Conservation (phyloP, 1,284 basidiomycete genomes). For the Cryptococcus depauperatus region DNA sequence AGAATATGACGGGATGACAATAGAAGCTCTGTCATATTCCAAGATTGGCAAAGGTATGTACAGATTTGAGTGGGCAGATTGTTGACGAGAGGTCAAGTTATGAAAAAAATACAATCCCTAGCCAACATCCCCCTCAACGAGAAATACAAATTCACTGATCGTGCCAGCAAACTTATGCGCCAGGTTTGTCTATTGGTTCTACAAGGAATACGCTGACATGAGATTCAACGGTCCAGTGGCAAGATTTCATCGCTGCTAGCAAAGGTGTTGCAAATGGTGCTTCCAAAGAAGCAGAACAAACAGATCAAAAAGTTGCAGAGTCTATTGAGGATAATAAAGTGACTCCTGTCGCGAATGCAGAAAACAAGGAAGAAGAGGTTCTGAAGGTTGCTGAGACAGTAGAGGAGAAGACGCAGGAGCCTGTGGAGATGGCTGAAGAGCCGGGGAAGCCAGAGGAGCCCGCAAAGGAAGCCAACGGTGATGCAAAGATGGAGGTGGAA, state of each 20-base stretch:
- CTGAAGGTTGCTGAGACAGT: conserved; percentile 12
- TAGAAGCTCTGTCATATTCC: conserved; percentile 80
- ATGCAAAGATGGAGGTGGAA: conserved; percentile 17
- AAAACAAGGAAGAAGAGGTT: conserved; percentile 45
- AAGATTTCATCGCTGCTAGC: conserved; percentile 20
- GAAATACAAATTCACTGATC: conserved; percentile 76
- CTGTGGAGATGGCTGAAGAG: conserved; percentile 9
- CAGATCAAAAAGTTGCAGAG: too few relatives aligned
- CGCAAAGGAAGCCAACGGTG: background rate
- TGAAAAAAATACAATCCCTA: conserved; percentile 82
- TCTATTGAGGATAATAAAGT: conserved; percentile 21
- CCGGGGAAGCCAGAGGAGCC: conserved; percentile 9
- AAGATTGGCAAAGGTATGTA: conserved; percentile 76
- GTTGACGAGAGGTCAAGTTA: conserved; percentile 50
- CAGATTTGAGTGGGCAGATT: background rate
- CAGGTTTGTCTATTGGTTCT: conserved; percentile 29
- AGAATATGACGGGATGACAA: conserved; percentile 69
- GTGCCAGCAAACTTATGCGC: conserved; percentile 50
- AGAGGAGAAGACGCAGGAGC: conserved; percentile 5
- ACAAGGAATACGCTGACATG: background rate
- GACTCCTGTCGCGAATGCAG: conserved; percentile 27
- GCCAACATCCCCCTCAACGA: conserved; percentile 67
- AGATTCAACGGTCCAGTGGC: conserved; percentile 14
- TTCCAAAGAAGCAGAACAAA: conserved; percentile 54
- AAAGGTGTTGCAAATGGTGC: conserved; percentile 15